Base-by-base conservation (phyloP, 1,139 yeast genomes). In the Blastobotrys elegans region DNA sequence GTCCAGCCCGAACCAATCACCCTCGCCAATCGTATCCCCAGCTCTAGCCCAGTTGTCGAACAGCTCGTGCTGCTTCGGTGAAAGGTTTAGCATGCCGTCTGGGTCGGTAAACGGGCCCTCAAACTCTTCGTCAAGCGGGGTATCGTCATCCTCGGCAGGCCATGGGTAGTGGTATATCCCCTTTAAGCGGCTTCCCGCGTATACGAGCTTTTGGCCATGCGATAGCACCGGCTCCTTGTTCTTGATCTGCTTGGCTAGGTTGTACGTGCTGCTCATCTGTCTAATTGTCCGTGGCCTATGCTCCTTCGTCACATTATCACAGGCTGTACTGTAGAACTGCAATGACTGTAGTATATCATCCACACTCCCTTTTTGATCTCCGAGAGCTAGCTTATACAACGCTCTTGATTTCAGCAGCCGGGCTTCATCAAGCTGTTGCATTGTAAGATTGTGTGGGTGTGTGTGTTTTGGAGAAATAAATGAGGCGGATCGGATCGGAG, bases 41-140 rank as follows among this genome's bases (percentile, higher is more conserved):
- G 62, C 56, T 14, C 64, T 55, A 22, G 52, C 53, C 66, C 65
- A 63, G 8, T 49, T 43, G 13, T 52, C 40, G 40, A 58, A 53
- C 26, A 53, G 49, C 33, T 45, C 27, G 34, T 32, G 35, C 51
- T 61, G 66, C 5, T 41, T 40, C n/a, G 42, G 34, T 0, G 60
- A 53, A n/a, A 55, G 40, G 1, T 38, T 31, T 34, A 56, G 48
- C 14, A 36, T 40, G 1, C 56, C 56, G 33, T 52, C 60, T 14
- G 57, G 57, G 38, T 56, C 60, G 24, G 46, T 49, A 44, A 42
- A 55, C 17, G 6, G 34, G 13, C 13, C 43, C 26, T n/a, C 29
- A 22, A 36, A 39, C 21, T 20, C 21, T 10, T 40, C 45, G 11
- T 43, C 44, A 16, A 42, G 31, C 21, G 49, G 53, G 2, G 40